Evolutionary conservation across 1,284 basidiomycete genomes (phyloP), one percentile per base, ranked within the genome.

Genomic region (Rhizoctonia solani): DNA sequence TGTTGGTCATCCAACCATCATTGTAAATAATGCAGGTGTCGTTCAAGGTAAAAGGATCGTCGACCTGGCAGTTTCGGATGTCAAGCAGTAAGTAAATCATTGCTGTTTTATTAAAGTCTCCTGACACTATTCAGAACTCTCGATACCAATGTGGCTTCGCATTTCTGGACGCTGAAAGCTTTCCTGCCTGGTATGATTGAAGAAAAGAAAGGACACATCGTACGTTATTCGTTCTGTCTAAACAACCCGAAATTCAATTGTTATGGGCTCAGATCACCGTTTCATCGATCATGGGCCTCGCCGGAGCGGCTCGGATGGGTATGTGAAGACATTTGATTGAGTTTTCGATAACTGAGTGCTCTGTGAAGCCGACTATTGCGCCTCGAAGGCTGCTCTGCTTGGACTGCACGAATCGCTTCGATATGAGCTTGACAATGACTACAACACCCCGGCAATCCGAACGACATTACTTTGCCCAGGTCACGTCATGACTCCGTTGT

Each of bases 21-120:
- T 99, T 14, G 82, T 99, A 74, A 98, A 98, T 79, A 98, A 98
- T 74, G 96, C 96, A 0, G 96, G 95, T n/a, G 86, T 98, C 63
- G 92, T 92, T 32, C 89, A 95, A 77, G 94, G 95, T 30, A 95
- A 93, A 74, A 80, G 88, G 0, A 79, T 98, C 25, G 78, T 95
- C 3, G 93, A 95, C 73, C 81, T 98, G 56, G 81, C 80, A 0
- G 82, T 89, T 1, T 82, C 85, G 49, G 95, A 98, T 73, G 77
- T 98, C 42, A 80, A 86, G 70, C 87, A 90, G 94, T 95, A 73
- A 71, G 88, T 74, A 16, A 53, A 6, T 11, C 23, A 16, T 8
- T 1, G 23, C 21, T 29, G n/a, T 50, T 30, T 21, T 16, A n/a
- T 30, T 11, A 6, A 25, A 8, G 4, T 27, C 39, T 11, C 19